phyloP scores from a whole-genome alignment of 2,329 filamentous ascomycete genomes.

The Grosmannia clavigera region DNA sequence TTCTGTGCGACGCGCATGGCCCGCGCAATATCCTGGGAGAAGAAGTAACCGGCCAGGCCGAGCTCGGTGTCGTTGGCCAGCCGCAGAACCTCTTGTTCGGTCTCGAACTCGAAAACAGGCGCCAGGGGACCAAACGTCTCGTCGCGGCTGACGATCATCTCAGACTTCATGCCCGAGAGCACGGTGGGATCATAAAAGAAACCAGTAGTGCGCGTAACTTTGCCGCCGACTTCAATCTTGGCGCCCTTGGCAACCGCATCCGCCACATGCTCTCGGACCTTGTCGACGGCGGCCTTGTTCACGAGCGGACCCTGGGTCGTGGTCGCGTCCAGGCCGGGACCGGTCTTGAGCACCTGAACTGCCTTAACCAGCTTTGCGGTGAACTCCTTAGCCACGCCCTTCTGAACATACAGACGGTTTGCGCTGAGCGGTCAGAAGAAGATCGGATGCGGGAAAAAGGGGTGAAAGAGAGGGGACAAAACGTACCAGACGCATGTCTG shows the following conservation, averaged over 20 bases:
- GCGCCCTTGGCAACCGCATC: constrained; percentile 14
- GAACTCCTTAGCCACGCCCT: constrained; percentile 12
- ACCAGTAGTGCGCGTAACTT: constrained; percentile 32
- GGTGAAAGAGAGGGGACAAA: neutral
- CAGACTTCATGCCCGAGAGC: constrained; percentile 35
- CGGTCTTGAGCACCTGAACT: constrained; percentile 7
- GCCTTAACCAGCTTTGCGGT: constrained; percentile 10
- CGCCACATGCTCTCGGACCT: constrained; percentile 11
- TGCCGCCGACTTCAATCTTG: constrained; percentile 26
- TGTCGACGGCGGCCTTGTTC: constrained; percentile 9
- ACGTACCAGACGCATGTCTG: constrained; percentile 47
- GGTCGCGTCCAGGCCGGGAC: constrained; percentile 5
- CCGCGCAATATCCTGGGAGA: constrained; percentile 16
- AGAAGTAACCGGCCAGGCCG: constrained; percentile 20
- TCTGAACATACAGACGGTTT: constrained; percentile 16
- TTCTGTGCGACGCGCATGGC: constrained; percentile 29
- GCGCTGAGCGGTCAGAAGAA: constrained; percentile 12
- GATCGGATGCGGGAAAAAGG: neutral
- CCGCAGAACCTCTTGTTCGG: constrained; percentile 20
- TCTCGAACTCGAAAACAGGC: constrained; percentile 14
- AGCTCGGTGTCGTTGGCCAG: constrained; percentile 23
- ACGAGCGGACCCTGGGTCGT: constrained; percentile 13
- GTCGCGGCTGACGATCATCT: constrained; percentile 10
- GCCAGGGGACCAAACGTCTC: constrained; percentile 15
- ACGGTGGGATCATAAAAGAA: constrained; percentile 64